Evolutionary conservation across 2,329 filamentous ascomycete genomes (phyloP), one percentile per base, ranked within the genome.

Genomic region (Ophiostoma quercus): DNA sequence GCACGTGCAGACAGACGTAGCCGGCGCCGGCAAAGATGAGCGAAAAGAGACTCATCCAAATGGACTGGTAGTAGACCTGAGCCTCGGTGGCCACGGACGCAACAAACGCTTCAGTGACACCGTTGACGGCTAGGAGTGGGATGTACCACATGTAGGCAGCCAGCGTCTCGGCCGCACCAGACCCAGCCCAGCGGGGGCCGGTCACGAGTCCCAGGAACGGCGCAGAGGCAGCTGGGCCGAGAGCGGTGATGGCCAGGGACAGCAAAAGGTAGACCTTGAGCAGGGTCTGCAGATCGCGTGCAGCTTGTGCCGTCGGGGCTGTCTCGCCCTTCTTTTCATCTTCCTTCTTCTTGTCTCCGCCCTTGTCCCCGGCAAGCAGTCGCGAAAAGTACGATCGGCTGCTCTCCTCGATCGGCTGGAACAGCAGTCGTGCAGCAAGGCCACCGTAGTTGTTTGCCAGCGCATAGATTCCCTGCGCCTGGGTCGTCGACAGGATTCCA

Each of bases 361-460:
- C 63, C 71, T 73, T 66, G 68, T 72, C 7, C 11, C 66, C 71
- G 0, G 83, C 79, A 29, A 97, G 87, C 0, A 97, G 82, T 43
- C 90, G 90, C 68, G 92, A 94, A 71, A 98, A 97, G 77, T 97
- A 89, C 76, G 90, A 93, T 54, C 96, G 90, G 73, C 91, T 94
- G 77, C 90, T 94, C 79, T 99, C 96, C 79, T 99, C 95, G 71
- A 99, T 88, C 8, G 95, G 96, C 76, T 98, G 95, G 78, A 99
- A 94, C 67, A 99, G 82, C 73, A 98, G 87, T 2, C 95, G 87
- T 0, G 95, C 95, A 37, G 96, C 82, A 0, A 99, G 85, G 2
- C 94, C 92, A 29, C 95, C 95, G 77, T 95, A 99, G 79, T 98
- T 99, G 75, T 93, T 93, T 68, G 94, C 95, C 5, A 99, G 84